Evolutionary conservation across 768 basidiomycete genomes (phyloP), one percentile per base, ranked within the genome.

Genomic region (Neoboletus brunneissimus): DNA sequence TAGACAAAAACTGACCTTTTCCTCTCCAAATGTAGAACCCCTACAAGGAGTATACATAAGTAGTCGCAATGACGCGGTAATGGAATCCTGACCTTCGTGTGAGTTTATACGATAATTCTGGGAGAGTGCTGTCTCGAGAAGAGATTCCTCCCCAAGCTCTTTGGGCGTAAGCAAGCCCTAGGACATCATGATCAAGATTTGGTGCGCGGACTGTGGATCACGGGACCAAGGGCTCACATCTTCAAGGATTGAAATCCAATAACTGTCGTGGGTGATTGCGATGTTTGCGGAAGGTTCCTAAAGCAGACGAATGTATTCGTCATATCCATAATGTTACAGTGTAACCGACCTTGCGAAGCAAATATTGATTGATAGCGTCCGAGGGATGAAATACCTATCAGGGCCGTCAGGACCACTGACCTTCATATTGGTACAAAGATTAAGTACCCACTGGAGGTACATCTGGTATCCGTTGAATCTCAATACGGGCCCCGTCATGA

Each of bases 161-260:
- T 37, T 3, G 12, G 13, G 29, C 23, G 45, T 53, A 18, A 59
- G 46, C 15, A 25, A 15, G 18, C 25, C 41, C 57, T 59, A 32
- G 44, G 6, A 34, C n/a, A 27, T 31, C 23, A 5, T 15, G 41
- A 10, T 34, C 32, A 18, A 37, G 10, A 13, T 53, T 29, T 20
- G 12, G 11, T 16, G 8, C 22, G 20, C n/a, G n/a, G 11, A 18
- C 13, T 42, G 9, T 16, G 4, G 7, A 46, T 20, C 20, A 25
- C 31, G 27, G 40, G 29, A 31, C 2, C 3, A n/a, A 45, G 2
- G 35, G 32, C 53, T 9, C 22, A 56, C 55, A 7, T 54, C 37
- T 40, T 54, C 55, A 16, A 56, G 52, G n/a, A 56, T 37, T 25
- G 52, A 55, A 23, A 46, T 56, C 55, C 56, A 62, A 42, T 37